Base-by-base conservation (phyloP, 768 basidiomycete species). In the Trametes villosa region DNA sequence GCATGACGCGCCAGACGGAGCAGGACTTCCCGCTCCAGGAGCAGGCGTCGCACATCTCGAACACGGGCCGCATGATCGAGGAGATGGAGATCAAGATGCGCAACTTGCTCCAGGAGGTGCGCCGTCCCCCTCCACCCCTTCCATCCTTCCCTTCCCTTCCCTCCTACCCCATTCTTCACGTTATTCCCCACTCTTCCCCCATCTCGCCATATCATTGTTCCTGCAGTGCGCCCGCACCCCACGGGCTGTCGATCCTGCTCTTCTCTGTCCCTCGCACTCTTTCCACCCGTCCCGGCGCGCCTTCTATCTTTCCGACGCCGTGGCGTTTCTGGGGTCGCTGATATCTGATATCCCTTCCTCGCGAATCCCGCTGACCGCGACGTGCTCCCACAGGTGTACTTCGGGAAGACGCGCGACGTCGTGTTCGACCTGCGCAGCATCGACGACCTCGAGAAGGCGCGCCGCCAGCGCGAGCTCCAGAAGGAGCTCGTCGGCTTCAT, bases 31-130 rank as follows among this genome's bases (percentile, higher is more conserved):
- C 93, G 26, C 70, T 97, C 52, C 87, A 91, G 34, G 91, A 92
- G 66, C 72, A 82, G 41, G 83, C 88, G 22, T 89, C 92, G 41
- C 97, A 99, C 75, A 90, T 99, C 59, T 84, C 86, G 42, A 98
- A 98, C 74, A 88, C 89, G n/a, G 97, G 97, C 5, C 84, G 83
- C 65, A 90, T 98, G 88, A 88, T 99, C 64, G 97, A 99, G 75
- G 97, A 98, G 65, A 96, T 96, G 93, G 97, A 99, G 76, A 94
- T 96, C 73, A 98, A 98, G 79, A 95, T 98, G 94, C 85, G 97
- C 38, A 97, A 97, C 74, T 78, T 94, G 57, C 80, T 99, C 48
- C 91, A 94, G 75, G 93, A 95, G 80, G 92, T 86, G 60, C 46
- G 77, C 62, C n/a, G 40, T 22, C 22, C 45, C 41, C 18, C 18